These are phyloP conservation scores for Bullera alba DNA, from an alignment of 768 basidiomycete species.

Conservation along the genomic window DNA sequence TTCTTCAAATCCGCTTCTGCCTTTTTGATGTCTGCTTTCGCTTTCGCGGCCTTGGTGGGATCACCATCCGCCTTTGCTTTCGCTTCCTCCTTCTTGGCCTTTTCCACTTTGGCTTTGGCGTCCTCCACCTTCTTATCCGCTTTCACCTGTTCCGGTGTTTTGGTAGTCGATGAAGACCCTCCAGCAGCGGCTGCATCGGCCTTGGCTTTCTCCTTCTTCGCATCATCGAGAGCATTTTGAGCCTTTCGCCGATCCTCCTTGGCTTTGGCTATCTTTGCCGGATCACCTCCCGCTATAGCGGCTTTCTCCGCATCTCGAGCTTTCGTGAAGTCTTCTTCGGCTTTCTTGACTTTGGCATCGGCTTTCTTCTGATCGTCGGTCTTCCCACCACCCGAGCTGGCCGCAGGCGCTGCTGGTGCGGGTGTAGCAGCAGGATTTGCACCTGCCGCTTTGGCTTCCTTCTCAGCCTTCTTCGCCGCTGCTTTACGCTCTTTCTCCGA, in stretches of 20 bases:
- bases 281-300: neutral
- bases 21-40: conserved; percentile 1
- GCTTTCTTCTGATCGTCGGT: neutral
- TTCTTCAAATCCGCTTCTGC: neutral
- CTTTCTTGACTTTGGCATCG: neutral
- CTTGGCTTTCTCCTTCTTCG: conserved; percentile 7
- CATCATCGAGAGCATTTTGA: neutral
- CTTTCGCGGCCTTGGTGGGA: neutral
- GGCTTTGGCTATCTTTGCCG: neutral
- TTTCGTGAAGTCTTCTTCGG: neutral
- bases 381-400: neutral
- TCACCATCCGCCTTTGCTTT: conserved; percentile 1
- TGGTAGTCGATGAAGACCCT: neutral
- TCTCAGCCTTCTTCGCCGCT: neutral
- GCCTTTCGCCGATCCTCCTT: neutral
- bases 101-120: neutral
- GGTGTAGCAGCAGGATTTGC: neutral
- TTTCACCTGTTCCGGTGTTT: neutral
- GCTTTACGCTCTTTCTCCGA: neutral
- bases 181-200: neutral
- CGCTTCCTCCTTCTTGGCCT: conserved; percentile 1
- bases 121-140: neutral
- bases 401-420: neutral
- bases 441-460: neutral
- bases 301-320: neutral